Base-by-base conservation (phyloP, 148 eudicot genomes). In the Polygonum aviculare region DNA sequence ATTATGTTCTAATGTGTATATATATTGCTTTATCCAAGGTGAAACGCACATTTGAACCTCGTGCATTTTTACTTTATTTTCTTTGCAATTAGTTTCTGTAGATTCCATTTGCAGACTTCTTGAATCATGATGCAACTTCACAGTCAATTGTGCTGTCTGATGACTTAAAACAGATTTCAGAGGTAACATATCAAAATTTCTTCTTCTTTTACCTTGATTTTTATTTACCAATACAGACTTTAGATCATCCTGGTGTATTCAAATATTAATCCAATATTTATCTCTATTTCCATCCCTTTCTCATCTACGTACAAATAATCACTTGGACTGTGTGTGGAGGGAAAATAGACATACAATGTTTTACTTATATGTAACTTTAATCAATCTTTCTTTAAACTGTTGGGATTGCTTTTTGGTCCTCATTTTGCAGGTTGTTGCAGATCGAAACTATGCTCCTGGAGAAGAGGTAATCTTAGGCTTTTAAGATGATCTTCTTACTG, bases 91-190 rank as follows among this genome's bases (percentile, higher is more conserved):
- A 67, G 72, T 67, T 36, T 77, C 69, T 77, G 69, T 80, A 91
- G 91, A 91, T 93, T 82, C 98, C 96, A 60, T 93, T 93, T 83
- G 96, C 96, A 79, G 98, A 93, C 81, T 93, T 91, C 77, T 76
- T 89, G 47, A 93, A 91, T 84, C 98, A 93, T 81, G 91, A 89
- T 80, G 84, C 89, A 40, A 72, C 31, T 71, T 84, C 90, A 16
- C 86, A 84, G 35, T 50, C 92, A 16, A 51, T 78, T 80, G 86
- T 89, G 75, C 75, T 90, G 76, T 85, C 83, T 74, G 92, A 91
- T 81, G 92, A 88, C 82, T 74, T 69, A 76, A 79, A 79, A 72
- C 78, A 83, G 77, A 45, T 82, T 62, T 91, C 96, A 39, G 96
- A 91, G 96, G 93, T 86, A 75, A 15, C 10, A 40, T 16, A 2